Evolutionary conservation across 2,329 filamentous ascomycete species (phyloP).

Genomic region (Huntiella moniliformis): DNA sequence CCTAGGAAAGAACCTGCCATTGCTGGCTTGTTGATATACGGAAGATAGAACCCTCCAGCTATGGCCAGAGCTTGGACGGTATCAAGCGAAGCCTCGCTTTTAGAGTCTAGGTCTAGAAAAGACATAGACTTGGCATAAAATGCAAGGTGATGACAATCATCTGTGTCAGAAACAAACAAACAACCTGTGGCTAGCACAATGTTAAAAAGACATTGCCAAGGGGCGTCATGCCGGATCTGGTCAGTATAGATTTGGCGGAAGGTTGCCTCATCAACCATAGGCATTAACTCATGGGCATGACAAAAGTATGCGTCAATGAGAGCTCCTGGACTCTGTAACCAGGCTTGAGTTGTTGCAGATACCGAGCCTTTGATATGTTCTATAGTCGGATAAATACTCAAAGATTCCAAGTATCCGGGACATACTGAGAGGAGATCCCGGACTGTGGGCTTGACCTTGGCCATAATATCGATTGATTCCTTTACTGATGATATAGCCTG

Average conservation of each 20-base stretch:
- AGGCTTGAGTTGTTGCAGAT: no score
- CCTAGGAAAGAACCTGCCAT: conserved; percentile 58
- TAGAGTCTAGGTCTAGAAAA: conserved; percentile 47
- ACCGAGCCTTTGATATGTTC: neutral
- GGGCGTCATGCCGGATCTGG: conserved; percentile 40
- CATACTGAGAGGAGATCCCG: conserved; percentile 27
- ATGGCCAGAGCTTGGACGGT: conserved; percentile 52
- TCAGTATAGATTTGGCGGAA: conserved; percentile 41
- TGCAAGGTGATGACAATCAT: conserved; percentile 48
- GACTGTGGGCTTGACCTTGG: conserved; percentile 32
- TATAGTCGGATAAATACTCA: conserved; percentile 2
- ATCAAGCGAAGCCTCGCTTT: conserved; percentile 33
- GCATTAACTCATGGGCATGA: conserved; percentile 51
- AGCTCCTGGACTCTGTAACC: conserved; percentile 26
- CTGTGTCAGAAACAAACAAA: conserved; percentile 44
- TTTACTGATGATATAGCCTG: conserved; percentile 59
- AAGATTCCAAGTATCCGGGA: conserved; percentile 22
- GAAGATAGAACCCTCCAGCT: conserved; percentile 58
- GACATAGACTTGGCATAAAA: conserved; percentile 53
- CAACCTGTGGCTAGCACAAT: conserved; percentile 62
- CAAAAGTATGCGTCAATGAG: conserved; percentile 62
- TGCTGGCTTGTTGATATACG: conserved; percentile 60
- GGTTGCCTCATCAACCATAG: conserved; percentile 52
- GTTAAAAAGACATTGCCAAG: conserved; percentile 56
- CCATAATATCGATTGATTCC: conserved; percentile 54